Evolutionary conservation across 2,329 filamentous ascomycete genomes (phyloP).

Genomic region (Colletotrichum theobromicola): DNA sequence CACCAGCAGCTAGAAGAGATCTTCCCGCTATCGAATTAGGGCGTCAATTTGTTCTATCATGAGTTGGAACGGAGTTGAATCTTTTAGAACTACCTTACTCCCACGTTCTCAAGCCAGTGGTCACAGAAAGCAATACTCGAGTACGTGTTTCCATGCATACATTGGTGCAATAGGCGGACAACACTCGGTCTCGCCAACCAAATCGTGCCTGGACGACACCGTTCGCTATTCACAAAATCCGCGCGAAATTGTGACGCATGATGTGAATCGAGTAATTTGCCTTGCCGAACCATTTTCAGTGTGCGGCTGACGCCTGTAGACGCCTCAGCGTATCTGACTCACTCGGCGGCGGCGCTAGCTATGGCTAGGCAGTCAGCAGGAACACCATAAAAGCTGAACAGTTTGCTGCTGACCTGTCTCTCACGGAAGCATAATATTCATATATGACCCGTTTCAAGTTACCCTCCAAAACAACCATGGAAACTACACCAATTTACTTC

Average conservation of each 20-base stretch:
- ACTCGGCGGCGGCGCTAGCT: not conserved
- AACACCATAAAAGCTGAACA: not conserved
- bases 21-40: not conserved
- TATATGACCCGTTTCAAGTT: not conserved
- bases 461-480: not conserved
- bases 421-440: not conserved
- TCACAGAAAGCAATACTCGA: not conserved
- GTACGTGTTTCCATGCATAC: not conserved
- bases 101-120: fast-evolving
- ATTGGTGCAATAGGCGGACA: not conserved
- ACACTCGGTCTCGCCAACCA: not conserved
- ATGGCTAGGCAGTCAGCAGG: not conserved
- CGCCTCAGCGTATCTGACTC: not conserved
- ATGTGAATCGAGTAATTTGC: not conserved
- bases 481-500: slow-evolving; percentile 43
- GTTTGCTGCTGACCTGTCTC: no score
- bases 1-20: slow-evolving; percentile 9
- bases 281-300: not conserved
- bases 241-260: not conserved
- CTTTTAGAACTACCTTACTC: fast-evolving
- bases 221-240: not conserved
- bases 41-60: fast-evolving
- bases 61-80: not conserved
- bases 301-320: not conserved
- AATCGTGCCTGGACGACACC: fast-evolving